These are phyloP conservation scores for Musa balbisiana DNA, from an alignment of 202 grass and related monocot genomes.

Conservation along the genomic window DNA sequence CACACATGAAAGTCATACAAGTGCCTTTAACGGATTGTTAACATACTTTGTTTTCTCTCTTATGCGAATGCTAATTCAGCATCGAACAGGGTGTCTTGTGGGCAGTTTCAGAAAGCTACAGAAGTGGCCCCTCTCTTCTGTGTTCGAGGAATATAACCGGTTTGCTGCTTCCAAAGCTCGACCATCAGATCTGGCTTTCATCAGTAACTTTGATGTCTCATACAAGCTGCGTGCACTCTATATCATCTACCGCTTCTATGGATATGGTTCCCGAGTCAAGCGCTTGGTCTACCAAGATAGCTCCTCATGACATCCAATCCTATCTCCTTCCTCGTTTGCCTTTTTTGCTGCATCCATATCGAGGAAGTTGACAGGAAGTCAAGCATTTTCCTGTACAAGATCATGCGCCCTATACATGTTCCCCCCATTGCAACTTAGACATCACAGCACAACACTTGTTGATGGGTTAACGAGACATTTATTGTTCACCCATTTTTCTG, in stretches of 20 bases:
- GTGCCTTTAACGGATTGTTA: background rate
- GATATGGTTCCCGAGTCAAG: conserved; percentile 13
- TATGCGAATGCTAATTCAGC: conserved; percentile 4
- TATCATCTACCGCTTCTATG: conserved; percentile 20
- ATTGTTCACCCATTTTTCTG: no score
- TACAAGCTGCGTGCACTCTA: conserved; percentile 1
- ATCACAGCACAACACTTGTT: no score
- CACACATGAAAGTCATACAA: no score
- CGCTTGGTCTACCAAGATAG: conserved; percentile 8
- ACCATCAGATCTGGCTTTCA: conserved; percentile 7
- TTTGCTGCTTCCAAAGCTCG: conserved; percentile 9
- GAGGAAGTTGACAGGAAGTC: no score
- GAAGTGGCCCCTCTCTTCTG: conserved; percentile 16
- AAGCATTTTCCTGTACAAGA: no score
- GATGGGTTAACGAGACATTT: no score
- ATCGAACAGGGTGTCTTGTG: conserved; percentile 24
- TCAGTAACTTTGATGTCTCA: conserved; percentile 9
- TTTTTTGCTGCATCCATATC: no score
- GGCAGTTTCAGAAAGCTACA: conserved; percentile 29
- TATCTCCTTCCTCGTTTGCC: background rate
- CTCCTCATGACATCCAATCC: background rate
- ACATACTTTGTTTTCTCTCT: background rate
- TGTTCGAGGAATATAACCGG: conserved; percentile 12
- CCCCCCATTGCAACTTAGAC: no score
- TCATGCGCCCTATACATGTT: no score